Conservation (phyloP, 2,329 filamentous ascomycete genomes). For the Colletotrichum abscissum region DNA sequence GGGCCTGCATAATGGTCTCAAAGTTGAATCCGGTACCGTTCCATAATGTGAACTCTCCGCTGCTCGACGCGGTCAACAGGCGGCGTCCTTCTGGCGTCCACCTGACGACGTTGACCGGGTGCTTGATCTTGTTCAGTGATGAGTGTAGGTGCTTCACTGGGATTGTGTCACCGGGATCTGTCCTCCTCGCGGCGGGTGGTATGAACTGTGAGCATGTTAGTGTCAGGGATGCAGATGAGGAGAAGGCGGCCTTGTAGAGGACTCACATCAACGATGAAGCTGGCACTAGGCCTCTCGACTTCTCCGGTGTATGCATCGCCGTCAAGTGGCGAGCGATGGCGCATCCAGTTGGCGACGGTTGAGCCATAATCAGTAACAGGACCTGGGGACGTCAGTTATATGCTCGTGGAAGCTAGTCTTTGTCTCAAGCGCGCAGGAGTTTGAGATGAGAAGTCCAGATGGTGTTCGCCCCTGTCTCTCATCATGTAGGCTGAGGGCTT, state of each 20-base stretch:
- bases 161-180: slow-evolving; percentile 84
- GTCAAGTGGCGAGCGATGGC: slow-evolving; percentile 67
- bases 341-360: slow-evolving; percentile 91
- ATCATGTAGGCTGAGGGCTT: background rate
- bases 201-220: slow-evolving; percentile 74
- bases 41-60: slow-evolving; percentile 98
- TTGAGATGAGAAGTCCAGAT: background rate
- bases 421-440: background rate
- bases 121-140: slow-evolving; percentile 98
- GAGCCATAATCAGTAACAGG: slow-evolving; percentile 94
- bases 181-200: slow-evolving; percentile 80
- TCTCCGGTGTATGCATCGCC: slow-evolving; percentile 71
- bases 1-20: slow-evolving; percentile 98
- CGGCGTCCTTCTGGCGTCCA: slow-evolving; percentile 97
- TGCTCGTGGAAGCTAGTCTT: background rate
- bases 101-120: slow-evolving; percentile 94
- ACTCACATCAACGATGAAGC: slow-evolving; percentile 89
- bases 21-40: slow-evolving; percentile 99
- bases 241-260: background rate
- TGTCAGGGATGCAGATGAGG: background rate
- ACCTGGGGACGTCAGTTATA: slow-evolving; percentile 60
- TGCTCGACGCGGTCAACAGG: slow-evolving; percentile 92
- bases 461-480: background rate
- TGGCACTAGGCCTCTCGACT: slow-evolving; percentile 84
- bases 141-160: slow-evolving; percentile 96